Percentiles rank a stretch among this genome's conserved stretches.
These are phyloP conservation scores for Tuber indicum DNA, from an alignment of 495 filamentous ascomycete species.

Conservation along the genomic window DNA sequence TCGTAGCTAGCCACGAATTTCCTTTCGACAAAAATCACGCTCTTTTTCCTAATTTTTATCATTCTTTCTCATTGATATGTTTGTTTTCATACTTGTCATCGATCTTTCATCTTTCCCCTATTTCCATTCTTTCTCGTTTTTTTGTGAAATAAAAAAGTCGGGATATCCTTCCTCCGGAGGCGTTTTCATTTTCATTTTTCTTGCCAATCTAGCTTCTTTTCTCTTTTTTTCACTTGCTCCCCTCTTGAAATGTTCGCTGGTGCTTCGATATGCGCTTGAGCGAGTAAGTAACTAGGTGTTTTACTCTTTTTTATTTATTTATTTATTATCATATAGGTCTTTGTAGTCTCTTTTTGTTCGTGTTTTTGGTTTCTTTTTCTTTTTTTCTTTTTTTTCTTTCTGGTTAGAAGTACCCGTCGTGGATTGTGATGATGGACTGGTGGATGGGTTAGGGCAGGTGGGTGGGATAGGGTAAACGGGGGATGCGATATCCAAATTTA, in stretches of 20 bases:
- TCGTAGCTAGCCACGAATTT: neutral
- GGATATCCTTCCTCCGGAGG: neutral
- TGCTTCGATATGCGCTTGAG: neutral
- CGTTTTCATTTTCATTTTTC: constrained; percentile 6
- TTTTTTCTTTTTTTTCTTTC: neutral
- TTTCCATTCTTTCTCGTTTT: constrained; percentile 19
- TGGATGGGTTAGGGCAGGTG: neutral
- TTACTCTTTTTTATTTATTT: neutral
- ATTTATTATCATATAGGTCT: neutral
- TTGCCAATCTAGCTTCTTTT: neutral
- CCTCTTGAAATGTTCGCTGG: neutral
- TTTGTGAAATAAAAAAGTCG: neutral
- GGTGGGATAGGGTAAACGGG: neutral
- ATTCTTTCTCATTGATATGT: neutral
- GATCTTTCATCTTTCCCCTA: constrained; percentile 11
- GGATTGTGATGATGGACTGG: neutral
- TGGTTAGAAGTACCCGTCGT: neutral
- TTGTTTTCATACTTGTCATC: constrained; percentile 12
- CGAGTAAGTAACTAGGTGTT: neutral
- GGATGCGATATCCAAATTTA: neutral
- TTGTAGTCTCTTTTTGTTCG: neutral
- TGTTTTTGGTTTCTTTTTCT: neutral
- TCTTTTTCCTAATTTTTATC: neutral
- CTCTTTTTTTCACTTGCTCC: neutral
- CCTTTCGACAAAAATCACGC: neutral